phyloP scores from a whole-genome alignment of 495 filamentous ascomycete genomes.

The Trichoderma asperelloides region DNA sequence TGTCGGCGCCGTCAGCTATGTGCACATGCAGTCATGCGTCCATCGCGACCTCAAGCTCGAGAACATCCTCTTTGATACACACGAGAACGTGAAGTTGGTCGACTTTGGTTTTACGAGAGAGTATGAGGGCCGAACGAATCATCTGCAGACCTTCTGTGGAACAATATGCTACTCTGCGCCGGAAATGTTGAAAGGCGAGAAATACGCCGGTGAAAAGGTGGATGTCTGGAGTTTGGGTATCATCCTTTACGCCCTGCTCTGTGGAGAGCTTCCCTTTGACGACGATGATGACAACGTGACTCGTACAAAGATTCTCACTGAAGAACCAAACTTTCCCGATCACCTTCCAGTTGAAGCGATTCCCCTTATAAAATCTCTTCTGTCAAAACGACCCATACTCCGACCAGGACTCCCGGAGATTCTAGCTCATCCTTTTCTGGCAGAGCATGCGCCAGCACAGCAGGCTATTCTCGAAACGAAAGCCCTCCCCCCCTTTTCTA shows the following conservation, averaged over 20 bases:
- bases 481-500: conserved; percentile 78
- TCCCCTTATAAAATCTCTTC: conserved; percentile 60
- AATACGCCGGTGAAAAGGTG: conserved; percentile 94
- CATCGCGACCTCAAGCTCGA: conserved; percentile 96
- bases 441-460: conserved; percentile 81
- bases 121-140: conserved; percentile 91
- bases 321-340: conserved; percentile 78
- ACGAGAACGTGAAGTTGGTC: conserved; percentile 97
- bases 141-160: conserved; percentile 94
- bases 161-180: conserved; percentile 97
- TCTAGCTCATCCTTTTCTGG: conserved; percentile 77
- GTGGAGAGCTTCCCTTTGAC: conserved; percentile 90
- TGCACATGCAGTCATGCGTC: conserved; percentile 91
- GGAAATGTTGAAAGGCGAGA: conserved; percentile 97
- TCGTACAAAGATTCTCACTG: conserved; percentile 70
- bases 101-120: conserved; percentile 98
- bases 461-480: conserved; percentile 82
- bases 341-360: conserved; percentile 69
- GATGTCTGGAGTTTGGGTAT: conserved; percentile 98
- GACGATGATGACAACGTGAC: conserved; percentile 86
- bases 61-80: conserved; percentile 93
- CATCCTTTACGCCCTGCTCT: conserved; percentile 86
- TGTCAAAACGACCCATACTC: conserved; percentile 82
- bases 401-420: conserved; percentile 84
- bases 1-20: conserved; percentile 90